phyloP scores from a whole-genome alignment of 2,329 filamentous ascomycete genomes.

The Endocalyx cinctus region DNA sequence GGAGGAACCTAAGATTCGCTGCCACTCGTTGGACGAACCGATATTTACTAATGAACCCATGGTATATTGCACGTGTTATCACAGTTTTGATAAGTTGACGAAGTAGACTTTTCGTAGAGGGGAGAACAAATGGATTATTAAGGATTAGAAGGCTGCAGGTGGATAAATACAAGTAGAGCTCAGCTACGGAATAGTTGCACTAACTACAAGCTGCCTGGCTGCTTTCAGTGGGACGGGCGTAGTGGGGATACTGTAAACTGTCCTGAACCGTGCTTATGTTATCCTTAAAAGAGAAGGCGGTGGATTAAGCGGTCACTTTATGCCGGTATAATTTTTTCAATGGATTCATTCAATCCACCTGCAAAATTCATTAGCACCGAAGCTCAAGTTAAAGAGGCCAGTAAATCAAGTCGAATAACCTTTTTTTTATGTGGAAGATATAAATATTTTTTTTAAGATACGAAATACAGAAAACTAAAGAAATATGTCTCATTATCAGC shows the following conservation, averaged over 20 bases:
- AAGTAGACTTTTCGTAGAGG: too few relatives aligned
- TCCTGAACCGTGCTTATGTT: conserved; percentile 14
- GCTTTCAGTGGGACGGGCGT: conserved; percentile 5
- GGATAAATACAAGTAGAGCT: too few relatives aligned
- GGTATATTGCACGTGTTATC: too few relatives aligned
- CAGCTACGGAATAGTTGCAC: too few relatives aligned
- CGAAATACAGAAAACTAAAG: too few relatives aligned
- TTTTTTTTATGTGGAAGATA: background rate
- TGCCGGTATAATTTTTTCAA: conserved; percentile 16
- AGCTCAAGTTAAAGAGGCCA: too few relatives aligned
- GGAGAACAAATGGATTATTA: too few relatives aligned
- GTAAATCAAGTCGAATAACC: conserved; percentile 15
- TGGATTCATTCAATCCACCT: too few relatives aligned
- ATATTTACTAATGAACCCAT: conserved; percentile 52
- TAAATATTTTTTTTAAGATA: too few relatives aligned
- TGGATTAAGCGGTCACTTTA: conserved; percentile 21
- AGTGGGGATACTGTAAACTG: conserved; percentile 18
- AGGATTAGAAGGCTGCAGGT: too few relatives aligned
- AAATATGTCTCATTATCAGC: conserved; percentile 22
- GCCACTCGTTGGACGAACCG: conserved; percentile 65
- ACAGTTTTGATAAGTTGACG: conserved; percentile 3
- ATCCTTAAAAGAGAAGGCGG: conserved; percentile 13
- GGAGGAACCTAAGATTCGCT: conserved; percentile 64
- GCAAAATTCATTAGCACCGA: too few relatives aligned
- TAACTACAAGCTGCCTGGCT: background rate